Evolutionary conservation across 2,329 filamentous ascomycete genomes (phyloP).

Genomic region (Microdochium paspali): DNA sequence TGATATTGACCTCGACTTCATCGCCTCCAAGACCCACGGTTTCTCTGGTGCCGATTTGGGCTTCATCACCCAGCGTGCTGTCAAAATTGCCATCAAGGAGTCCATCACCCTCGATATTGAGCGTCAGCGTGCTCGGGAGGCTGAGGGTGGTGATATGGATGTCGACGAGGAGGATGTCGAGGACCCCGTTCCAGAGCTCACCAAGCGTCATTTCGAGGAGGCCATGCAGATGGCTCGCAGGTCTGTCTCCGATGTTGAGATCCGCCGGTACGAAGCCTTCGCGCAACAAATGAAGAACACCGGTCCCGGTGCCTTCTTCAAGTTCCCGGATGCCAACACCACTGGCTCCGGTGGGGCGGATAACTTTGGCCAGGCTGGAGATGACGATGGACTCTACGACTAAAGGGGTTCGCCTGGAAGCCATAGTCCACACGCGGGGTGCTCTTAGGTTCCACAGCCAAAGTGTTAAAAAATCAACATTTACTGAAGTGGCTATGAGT

Average conservation of each 20-base stretch:
- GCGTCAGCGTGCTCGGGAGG: conserved; percentile 81
- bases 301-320: conserved; percentile 93
- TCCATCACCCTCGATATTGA: conserved; percentile 84
- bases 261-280: conserved; percentile 96
- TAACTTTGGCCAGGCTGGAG: conserved; percentile 75
- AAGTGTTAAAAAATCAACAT: background rate
- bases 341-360: conserved; percentile 54
- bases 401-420: no score
- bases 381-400: conserved; percentile 96
- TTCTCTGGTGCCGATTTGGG: conserved; percentile 99
- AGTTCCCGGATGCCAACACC: conserved; percentile 74
- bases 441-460: no score
- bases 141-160: conserved; percentile 73
- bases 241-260: conserved; percentile 94
- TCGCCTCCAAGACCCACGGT: conserved; percentile 93
- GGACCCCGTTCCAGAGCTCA: conserved; percentile 92
- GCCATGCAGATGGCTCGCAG: conserved; percentile 91
- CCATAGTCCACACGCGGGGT: no score
- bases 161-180: conserved; percentile 81
- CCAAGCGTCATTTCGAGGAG: conserved; percentile 96
- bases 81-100: conserved; percentile 99
- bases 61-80: conserved; percentile 96
- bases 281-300: conserved; percentile 99
- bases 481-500: background rate
- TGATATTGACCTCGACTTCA: conserved; percentile 84